These are phyloP conservation scores for Labyrinthula sp. DNA, from an alignment of 352 stramenopile species.

Conservation along the genomic window DNA sequence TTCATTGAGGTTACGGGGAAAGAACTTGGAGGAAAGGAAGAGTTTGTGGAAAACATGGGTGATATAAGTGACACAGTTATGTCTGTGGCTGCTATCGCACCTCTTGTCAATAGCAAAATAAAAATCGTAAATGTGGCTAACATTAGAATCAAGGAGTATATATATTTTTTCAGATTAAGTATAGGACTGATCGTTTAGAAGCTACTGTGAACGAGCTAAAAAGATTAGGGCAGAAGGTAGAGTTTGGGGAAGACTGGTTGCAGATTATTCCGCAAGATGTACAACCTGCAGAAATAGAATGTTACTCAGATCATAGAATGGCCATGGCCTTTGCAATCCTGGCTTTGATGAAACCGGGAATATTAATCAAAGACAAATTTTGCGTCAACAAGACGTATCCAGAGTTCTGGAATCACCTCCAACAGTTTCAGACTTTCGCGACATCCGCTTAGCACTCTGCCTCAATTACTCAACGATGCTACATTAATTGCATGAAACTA, in stretches of 20 bases:
- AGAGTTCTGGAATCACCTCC: slow-evolving; percentile 24
- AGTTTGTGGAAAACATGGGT: slow-evolving; percentile 41
- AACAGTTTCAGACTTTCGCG: no score
- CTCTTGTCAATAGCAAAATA: slow-evolving; percentile 46
- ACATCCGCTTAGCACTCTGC: no score
- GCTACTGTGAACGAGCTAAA: slow-evolving; percentile 55
- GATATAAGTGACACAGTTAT: slow-evolving; percentile 69
- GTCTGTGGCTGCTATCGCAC: slow-evolving; percentile 51
- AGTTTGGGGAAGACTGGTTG: slow-evolving; percentile 23
- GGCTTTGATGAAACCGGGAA: slow-evolving; percentile 36
- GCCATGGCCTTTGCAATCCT: slow-evolving; percentile 63
- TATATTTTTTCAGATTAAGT: no score
- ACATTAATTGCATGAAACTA: slow-evolving; percentile 21
- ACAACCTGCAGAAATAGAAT: slow-evolving; percentile 41
- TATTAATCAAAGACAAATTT: slow-evolving; percentile 16
- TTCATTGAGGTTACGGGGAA: slow-evolving; percentile 46
- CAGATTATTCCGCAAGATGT: slow-evolving; percentile 29
- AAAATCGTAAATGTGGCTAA: slow-evolving; percentile 63
- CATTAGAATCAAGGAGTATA: slow-evolving; percentile 64
- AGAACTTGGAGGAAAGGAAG: slow-evolving; percentile 31
- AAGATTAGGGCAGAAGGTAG: slow-evolving; percentile 17
- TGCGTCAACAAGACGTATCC: slow-evolving; percentile 28
- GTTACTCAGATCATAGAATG: slow-evolving; percentile 63
- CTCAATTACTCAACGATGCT: background rate
- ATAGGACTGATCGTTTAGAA: slow-evolving; percentile 48